phyloP scores from a whole-genome alignment of 306 rosid species.

The Fragaria ananassa region DNA sequence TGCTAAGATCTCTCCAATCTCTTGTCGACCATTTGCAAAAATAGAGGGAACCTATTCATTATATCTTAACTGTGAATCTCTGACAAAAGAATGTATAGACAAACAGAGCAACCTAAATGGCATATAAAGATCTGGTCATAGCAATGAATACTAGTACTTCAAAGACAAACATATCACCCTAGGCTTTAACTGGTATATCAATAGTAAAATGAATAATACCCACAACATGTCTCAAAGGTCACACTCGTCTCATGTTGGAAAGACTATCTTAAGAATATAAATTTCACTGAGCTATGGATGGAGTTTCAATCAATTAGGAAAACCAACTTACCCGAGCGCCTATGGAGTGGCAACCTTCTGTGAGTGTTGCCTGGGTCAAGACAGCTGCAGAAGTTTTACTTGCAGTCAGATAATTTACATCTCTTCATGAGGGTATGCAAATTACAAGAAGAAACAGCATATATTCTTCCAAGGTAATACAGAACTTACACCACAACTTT shows the following conservation, averaged over 20 bases:
- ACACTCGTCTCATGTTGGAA: not conserved
- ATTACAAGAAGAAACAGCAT: not conserved
- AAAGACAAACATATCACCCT: not conserved
- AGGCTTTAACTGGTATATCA: not conserved
- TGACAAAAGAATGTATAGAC: not conserved
- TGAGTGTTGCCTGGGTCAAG: slow-evolving; percentile 77
- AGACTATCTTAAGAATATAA: not conserved
- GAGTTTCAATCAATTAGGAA: not conserved
- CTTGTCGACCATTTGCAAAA: slow-evolving; percentile 86
- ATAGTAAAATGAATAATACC: not conserved
- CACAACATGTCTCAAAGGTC: slow-evolving; percentile 10
- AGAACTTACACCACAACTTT: too few relatives aligned
- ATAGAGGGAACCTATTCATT: slow-evolving; percentile 73
- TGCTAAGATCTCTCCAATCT: slow-evolving; percentile 80
- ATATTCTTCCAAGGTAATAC: not conserved
- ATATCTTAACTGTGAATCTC: slow-evolving; percentile 14
- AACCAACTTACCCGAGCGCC: slow-evolving; percentile 60
- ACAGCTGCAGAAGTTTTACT: slow-evolving; percentile 94
- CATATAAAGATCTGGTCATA: not conserved
- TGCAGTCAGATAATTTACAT: slow-evolving; percentile 37
- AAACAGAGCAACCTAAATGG: not conserved
- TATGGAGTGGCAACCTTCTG: slow-evolving; percentile 78
- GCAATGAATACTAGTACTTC: not conserved
- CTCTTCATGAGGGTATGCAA: slow-evolving; percentile 5
- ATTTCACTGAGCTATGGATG: not conserved